Evolutionary conservation across 345 rosid species (phyloP).

Genomic region (Carallia brachiata): DNA sequence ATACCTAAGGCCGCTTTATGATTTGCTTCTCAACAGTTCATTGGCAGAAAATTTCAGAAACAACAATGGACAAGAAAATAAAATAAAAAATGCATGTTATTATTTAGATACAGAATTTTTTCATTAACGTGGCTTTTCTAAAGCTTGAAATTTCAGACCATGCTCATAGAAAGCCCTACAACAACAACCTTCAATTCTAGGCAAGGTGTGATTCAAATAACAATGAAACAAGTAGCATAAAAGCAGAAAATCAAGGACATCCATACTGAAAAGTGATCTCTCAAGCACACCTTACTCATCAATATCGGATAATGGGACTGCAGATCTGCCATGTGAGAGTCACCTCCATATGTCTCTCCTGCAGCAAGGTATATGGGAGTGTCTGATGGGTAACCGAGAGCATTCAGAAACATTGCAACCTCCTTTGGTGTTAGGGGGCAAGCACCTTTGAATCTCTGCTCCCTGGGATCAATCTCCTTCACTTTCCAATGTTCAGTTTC

Average conservation of each 20-base stretch:
- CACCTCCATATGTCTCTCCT: constrained; percentile 89
- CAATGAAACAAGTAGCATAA: neutral
- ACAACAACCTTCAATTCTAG: no score
- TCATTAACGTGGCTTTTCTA: neutral
- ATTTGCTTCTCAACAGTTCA: no score
- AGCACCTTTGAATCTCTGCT: constrained; percentile 74
- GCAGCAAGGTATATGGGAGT: constrained; percentile 91
- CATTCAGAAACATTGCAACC: constrained; percentile 71
- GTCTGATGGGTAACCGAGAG: constrained; percentile 69
- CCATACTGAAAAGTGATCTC: neutral
- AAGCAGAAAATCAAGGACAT: neutral
- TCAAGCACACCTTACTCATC: constrained; percentile 63
- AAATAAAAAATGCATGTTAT: neutral
- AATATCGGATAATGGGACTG: constrained; percentile 60
- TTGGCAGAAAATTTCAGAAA: no score
- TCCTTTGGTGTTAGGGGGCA: constrained; percentile 91
- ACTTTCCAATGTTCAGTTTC: constrained; percentile 80
- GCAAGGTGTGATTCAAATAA: neutral
- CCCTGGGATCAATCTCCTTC: constrained; percentile 72
- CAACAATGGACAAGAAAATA: no score
- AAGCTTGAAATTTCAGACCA: no score
- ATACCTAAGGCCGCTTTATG: no score
- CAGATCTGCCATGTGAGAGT: constrained; percentile 60
- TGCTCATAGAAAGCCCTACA: no score
- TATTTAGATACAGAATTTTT: neutral